Evolutionary conservation across 805 yeast genomes (phyloP), one percentile per base, ranked within the genome.

Genomic region (Teunomyces aglyptinius): DNA sequence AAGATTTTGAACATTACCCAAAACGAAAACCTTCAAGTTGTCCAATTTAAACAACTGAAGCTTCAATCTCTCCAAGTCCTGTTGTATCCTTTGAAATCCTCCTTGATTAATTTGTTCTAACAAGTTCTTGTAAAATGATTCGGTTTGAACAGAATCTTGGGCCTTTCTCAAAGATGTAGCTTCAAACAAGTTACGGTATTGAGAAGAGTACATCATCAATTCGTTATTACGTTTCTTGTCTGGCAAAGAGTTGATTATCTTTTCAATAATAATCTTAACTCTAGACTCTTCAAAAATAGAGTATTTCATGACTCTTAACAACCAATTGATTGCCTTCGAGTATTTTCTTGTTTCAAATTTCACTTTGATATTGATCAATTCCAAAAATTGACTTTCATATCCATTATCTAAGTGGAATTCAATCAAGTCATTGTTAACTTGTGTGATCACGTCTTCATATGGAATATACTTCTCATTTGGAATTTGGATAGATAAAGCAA

Each of bases 371-470:
- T 77, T 72, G 32, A 89, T 63, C 20, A 85, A 60, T 58, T 94
- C 97, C 12, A 81, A 80, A 56, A 84, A 82, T 49, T 76, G 77
- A 34, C 79, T 77, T 26, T 78, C 77, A 49, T 80, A 76, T 1
- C 90, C 84, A 36, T 75, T 75, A 27, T 77, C 74, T 19, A 89
- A 70, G 11, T 70, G 68, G 38, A 79, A 74, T 28, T 78, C 80
- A 19, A 91, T 70, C 6, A 94, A 80, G 53, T 91, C 97, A 26
- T 81, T 75, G 57, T 89, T 86, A 35, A 90, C 63, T 22, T 77
- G 75, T 15, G 85, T 72, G 6, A 89, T 83, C n/a, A 90, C 96
- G 38, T 83, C 78, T 46, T 90, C 95, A 58, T 77, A 87, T 0
- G 87, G 78, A 16, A 83, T 68, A 12, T 73, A 61, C 2, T 74